phyloP scores from a whole-genome alignment of 2,329 filamentous ascomycete species.

The Lizonia empirigonia region DNA sequence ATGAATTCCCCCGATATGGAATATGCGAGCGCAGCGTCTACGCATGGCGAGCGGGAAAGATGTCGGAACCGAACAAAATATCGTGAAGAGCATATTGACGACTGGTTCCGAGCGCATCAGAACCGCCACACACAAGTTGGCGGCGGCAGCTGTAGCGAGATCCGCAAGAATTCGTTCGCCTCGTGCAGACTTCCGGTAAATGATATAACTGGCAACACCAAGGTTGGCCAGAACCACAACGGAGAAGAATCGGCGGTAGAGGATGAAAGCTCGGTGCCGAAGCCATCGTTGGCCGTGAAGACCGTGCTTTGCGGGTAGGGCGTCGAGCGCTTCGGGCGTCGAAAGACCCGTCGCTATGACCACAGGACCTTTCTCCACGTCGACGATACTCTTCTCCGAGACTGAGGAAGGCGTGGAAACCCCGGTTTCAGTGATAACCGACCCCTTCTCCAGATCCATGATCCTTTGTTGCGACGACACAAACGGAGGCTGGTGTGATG shows the following conservation, averaged over 20 bases:
- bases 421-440: not conserved
- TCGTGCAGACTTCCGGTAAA: slow-evolving; percentile 28
- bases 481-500: not conserved
- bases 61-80: slow-evolving; percentile 43
- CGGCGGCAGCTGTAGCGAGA: slow-evolving; percentile 46
- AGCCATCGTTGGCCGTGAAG: slow-evolving; percentile 39
- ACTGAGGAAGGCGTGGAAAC: slow-evolving; percentile 1
- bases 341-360: not conserved
- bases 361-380: slow-evolving; percentile 1
- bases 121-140: slow-evolving; percentile 44
- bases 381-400: not conserved
- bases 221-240: slow-evolving; percentile 37
- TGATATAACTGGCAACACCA: slow-evolving; percentile 34
- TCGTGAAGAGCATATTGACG: slow-evolving; percentile 44
- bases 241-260: slow-evolving; percentile 42
- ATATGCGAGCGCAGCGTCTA: slow-evolving; percentile 41
- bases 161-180: slow-evolving; percentile 31
- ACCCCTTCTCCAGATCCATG: not conserved
- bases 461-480: slow-evolving; percentile 16
- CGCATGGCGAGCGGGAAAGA: slow-evolving; percentile 41
- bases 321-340: slow-evolving; percentile 18
- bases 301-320: slow-evolving; percentile 34
- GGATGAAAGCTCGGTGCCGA: slow-evolving; percentile 39
- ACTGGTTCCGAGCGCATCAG: slow-evolving; percentile 47
- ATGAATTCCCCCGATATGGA: slow-evolving; percentile 48